phyloP scores from a whole-genome alignment of 257 asterid genomes.

The Salvia miltiorrhiza region DNA sequence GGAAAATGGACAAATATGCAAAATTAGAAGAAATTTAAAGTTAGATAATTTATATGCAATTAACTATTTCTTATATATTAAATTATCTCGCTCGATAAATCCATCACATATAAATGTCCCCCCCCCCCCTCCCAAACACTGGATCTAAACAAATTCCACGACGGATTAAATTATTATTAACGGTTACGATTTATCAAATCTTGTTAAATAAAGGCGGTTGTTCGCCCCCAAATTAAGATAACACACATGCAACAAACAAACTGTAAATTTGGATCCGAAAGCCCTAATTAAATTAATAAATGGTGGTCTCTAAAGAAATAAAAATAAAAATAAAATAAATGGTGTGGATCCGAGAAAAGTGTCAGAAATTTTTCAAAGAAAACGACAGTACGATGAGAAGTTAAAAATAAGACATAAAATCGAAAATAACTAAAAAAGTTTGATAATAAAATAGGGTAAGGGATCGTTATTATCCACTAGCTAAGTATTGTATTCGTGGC shows the following conservation, averaged over 20 bases:
- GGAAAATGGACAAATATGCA: too few relatives aligned
- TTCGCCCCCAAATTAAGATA: background rate
- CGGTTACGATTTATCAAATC: background rate
- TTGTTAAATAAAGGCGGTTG: background rate
- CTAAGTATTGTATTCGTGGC: slow-evolving; percentile 58
- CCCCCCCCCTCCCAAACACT: too few relatives aligned
- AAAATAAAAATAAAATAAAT: background rate
- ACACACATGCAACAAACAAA: background rate
- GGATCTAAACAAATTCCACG: too few relatives aligned
- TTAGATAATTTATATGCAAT: too few relatives aligned
- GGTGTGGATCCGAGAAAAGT: background rate
- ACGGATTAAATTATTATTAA: background rate
- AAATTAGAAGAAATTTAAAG: too few relatives aligned
- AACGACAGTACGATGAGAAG: slow-evolving; percentile 6
- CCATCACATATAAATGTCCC: too few relatives aligned
- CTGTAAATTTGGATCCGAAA: background rate
- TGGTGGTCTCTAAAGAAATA: too few relatives aligned
- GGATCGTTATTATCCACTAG: slow-evolving; percentile 45
- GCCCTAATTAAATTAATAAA: too few relatives aligned
- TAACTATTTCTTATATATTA: too few relatives aligned
- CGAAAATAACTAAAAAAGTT: background rate
- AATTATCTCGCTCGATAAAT: too few relatives aligned
- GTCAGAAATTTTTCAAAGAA: background rate
- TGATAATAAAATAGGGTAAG: background rate
- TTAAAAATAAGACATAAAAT: background rate